Evolutionary conservation across 1,284 basidiomycete species (phyloP).

Genomic region (Ustilago bromivora): DNA sequence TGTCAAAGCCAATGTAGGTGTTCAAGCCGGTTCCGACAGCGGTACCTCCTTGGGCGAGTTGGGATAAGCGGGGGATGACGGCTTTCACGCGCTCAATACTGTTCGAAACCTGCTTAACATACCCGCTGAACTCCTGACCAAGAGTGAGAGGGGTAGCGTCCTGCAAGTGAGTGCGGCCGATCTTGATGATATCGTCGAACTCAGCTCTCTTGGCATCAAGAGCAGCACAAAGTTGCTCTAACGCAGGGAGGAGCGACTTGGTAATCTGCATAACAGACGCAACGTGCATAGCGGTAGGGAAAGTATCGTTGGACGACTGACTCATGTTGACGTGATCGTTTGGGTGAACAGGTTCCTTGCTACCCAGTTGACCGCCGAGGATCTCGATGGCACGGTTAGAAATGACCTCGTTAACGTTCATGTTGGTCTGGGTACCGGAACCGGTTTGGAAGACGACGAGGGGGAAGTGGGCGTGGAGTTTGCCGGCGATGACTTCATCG

Average conservation of each 20-base stretch:
- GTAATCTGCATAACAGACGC: constrained; percentile 92
- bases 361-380: constrained; percentile 93
- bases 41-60: constrained; percentile 96
- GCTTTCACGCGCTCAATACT: constrained; percentile 87
- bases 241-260: constrained; percentile 83
- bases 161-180: constrained; percentile 95
- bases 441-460: constrained; percentile 99
- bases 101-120: constrained; percentile 93
- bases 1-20: constrained; percentile 96
- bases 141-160: constrained; percentile 98
- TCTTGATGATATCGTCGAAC: constrained; percentile 82
- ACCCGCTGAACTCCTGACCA: constrained; percentile 98
- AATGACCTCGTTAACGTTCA: constrained; percentile 99
- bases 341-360: constrained; percentile 97
- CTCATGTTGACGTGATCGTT: constrained; percentile 99
- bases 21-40: constrained; percentile 97
- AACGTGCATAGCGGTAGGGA: constrained; percentile 99
- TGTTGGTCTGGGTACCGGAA: constrained; percentile 98
- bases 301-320: constrained; percentile 98
- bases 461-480: constrained; percentile 87
- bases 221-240: constrained; percentile 84
- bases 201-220: constrained; percentile 82
- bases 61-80: constrained; percentile 85
- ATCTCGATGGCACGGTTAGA: constrained; percentile 98
- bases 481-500: constrained; percentile 97